A percentile compares a stretch with the other conserved stretches of the same genome.
These are phyloP conservation scores for Epichloe hybrida DNA, from an alignment of 2,329 filamentous ascomycete genomes.

Conservation along the genomic window DNA sequence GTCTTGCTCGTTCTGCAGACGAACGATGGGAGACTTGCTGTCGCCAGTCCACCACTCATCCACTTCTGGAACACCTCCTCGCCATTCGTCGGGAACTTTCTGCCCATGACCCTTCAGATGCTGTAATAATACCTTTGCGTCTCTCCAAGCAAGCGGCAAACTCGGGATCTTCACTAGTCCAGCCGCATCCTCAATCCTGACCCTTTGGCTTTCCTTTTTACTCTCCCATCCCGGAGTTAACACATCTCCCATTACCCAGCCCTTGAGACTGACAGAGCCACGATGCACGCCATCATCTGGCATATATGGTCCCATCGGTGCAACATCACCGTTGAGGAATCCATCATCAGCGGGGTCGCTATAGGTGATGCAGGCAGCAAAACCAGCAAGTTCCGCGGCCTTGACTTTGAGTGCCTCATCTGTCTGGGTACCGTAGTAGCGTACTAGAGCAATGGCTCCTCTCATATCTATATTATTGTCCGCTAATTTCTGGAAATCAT, in stretches of 20 bases:
- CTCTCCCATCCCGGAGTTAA: constrained; percentile 80
- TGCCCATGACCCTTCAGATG: constrained; percentile 63
- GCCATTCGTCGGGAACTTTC: constrained; percentile 56
- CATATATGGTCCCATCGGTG: constrained; percentile 67
- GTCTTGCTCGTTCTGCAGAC: constrained; percentile 76
- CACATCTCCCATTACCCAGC: constrained; percentile 79
- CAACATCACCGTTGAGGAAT: constrained; percentile 57
- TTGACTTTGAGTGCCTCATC: constrained; percentile 76
- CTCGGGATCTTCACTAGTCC: constrained; percentile 77
- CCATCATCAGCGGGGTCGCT: constrained; percentile 81
- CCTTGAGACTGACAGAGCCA: constrained; percentile 66
- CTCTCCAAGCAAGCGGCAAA: constrained; percentile 77
- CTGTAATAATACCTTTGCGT: constrained; percentile 69
- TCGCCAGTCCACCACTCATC: constrained; percentile 78
- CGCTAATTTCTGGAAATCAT: constrained; percentile 64
- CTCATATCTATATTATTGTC: constrained; percentile 60
- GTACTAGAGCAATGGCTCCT: constrained; percentile 72
- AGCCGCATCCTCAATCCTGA: constrained; percentile 54
- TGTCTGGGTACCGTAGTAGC: constrained; percentile 60
- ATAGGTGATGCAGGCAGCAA: constrained; percentile 80
- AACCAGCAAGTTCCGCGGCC: constrained; percentile 75
- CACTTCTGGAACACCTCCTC: constrained; percentile 62
- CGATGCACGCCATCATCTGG: constrained; percentile 72
- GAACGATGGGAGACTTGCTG: constrained; percentile 58
- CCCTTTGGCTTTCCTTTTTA: constrained; percentile 49